phyloP scores from a whole-genome alignment of 2,329 filamentous ascomycete species.

The Zasmidium cellare region DNA sequence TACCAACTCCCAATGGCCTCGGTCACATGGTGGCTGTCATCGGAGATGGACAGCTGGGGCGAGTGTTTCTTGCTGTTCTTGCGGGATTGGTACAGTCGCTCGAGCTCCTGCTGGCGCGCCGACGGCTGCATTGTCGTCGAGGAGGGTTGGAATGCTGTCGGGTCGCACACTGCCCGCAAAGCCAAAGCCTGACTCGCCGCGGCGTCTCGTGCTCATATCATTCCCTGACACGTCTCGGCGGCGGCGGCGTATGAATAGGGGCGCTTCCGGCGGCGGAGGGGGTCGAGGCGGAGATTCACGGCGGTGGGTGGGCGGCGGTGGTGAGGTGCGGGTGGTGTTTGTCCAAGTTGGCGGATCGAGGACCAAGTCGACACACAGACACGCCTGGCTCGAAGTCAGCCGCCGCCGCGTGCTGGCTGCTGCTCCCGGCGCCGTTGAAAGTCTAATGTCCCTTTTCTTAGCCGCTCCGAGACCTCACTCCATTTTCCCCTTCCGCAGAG shows the following conservation, averaged over 20 bases:
- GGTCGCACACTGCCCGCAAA: conserved; percentile 7
- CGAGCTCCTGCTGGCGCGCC: conserved; percentile 46
- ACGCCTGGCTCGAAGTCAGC: no score
- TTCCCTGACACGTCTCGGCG: not conserved
- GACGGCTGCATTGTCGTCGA: conserved; percentile 17
- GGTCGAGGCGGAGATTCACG: no score
- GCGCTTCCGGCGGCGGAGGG: no score
- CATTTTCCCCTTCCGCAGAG: not conserved
- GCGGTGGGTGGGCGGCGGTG: no score
- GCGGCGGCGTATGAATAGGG: not conserved
- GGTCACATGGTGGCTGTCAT: conserved; percentile 90
- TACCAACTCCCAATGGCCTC: conserved; percentile 92
- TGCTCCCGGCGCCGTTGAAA: no score
- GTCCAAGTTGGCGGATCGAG: no score
- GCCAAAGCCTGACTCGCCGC: conserved; percentile 1
- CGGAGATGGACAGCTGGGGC: conserved; percentile 71
- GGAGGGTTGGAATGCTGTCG: conserved; percentile 7
- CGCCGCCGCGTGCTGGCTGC: no score
- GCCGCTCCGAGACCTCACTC: not conserved
- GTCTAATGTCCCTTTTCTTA: not conserved
- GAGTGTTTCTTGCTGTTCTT: conserved; percentile 46
- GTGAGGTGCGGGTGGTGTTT: no score
- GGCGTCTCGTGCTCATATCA: not conserved
- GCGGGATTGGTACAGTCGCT: conserved; percentile 35
- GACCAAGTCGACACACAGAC: no score